Base-by-base conservation (phyloP, 2,329 filamentous ascomycete genomes). In the Verticillium tricorpus region DNA sequence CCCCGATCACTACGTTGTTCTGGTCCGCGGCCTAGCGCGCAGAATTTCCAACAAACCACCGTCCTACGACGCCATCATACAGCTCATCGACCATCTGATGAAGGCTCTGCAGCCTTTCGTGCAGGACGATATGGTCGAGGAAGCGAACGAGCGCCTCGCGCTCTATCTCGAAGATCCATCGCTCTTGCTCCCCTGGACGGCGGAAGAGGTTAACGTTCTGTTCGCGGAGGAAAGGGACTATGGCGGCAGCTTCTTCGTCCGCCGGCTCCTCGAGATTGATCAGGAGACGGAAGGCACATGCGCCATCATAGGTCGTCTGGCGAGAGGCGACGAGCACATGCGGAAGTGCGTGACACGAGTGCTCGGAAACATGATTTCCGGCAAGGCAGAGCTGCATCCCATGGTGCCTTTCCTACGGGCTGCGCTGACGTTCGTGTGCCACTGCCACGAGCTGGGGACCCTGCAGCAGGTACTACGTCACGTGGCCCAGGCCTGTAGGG, bases 191-290 rank as follows among this genome's bases (percentile, higher is more conserved):
- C 77, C 76, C 1, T 80, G 84, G 70, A 81, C 79, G 2, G 67
- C 70, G 0, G 64, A 69, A 0, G 85, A 88, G 68, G 74, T 81
- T 14, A 72, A 78, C 32, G 66, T 81, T 2, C 65, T 87, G 2
- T 75, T 80, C 61, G 71, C 72, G 39, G 75, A 80, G 39, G 81
- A 78, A 76, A 69, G 37, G 28, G 60, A 62, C 70, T 65, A 67
- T 72, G 72, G 54, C n/a, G 63, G 39, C 62, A 85, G 83, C 64
- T 75, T 86, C n/a, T 85, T 90, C 59, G 71, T 89, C 28, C 85
- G 87, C 69, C 91, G 89, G 70, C 78, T 93, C 31, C 78, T 93
- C 32, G 77, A 78, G 22, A 79, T 89, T 57, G 82, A 88, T 64
- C 84, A 88, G 68, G 87, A 86, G 60, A 72, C 74, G 0, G 65